Evolutionary conservation across 2,329 filamentous ascomycete genomes (phyloP), one percentile per base, ranked within the genome.

Genomic region (Stylonectria norvegica): DNA sequence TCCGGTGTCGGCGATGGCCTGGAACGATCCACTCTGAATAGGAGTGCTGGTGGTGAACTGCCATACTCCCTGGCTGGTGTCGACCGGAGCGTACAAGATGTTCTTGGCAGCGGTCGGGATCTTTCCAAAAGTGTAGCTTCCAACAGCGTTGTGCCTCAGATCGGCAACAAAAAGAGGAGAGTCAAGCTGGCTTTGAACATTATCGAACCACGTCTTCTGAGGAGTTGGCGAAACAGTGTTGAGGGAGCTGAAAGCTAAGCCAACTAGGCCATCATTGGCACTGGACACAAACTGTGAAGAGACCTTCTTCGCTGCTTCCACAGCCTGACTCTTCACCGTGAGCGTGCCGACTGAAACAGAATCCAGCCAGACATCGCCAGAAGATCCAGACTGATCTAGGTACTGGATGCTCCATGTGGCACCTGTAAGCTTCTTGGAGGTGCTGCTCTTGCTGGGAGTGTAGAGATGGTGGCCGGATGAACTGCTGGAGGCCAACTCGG

Each of bases 101-200:
- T 61, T 69, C 61, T 84, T 85, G 53, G 85, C 80, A 40, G 66
- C 66, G 2, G 55, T 58, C 59, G 90, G 83, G 54, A 90, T 81
- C 52, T 64, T 73, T 45, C 86, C 86, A 55, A 90, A 90, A 57
- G 88, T 81, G 65, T 88, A 90, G 20, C 76, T 73, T 32, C 85
- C 85, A 3, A 60, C 48, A 10, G 53, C 47, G 25, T 55, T 70
- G 49, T 76, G 72, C 56, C 78, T 77, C 31, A 91, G 70, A 45
- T 84, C 75, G 17, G 82, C 84, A 0, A 85, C 86, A 65, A 90
- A 85, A 28, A 90, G 66, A 2, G 46, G 39, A 1, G 37, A 19
- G 7, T 44, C 36, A 3, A 62, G 48, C n/a, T 36, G 42, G 0
- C 42, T 22, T 14, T 40, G 36, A 19, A 58, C 56, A 19, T 57